Conservation (phyloP, 2,329 filamentous ascomycete species). For the Pseudogymnoascus destructans region DNA sequence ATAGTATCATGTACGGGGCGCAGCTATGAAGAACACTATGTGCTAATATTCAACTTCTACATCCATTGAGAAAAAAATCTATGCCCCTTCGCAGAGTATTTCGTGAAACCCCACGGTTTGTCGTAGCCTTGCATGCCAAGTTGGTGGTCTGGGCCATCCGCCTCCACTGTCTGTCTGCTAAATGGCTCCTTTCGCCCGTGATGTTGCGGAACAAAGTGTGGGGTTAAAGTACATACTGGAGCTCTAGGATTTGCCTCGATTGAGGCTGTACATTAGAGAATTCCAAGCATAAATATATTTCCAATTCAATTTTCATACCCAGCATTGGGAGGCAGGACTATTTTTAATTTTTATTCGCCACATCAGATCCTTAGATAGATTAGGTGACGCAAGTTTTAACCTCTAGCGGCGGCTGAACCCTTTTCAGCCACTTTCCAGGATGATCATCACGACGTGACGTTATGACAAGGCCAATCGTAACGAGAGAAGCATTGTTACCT, state of each 20-base stretch:
- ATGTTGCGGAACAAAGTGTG: neutral
- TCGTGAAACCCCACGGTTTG: neutral
- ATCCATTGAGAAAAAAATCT: neutral
- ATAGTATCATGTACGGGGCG: neutral
- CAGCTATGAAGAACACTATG: neutral
- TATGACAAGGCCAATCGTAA: slow-evolving; percentile 5
- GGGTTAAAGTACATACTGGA: neutral
- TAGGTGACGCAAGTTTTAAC: neutral
- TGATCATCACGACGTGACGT: slow-evolving; percentile 1
- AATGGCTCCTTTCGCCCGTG: neutral
- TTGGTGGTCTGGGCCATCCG: neutral
- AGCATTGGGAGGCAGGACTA: neutral
- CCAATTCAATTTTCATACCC: neutral
- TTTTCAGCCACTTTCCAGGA: slow-evolving; percentile 7
- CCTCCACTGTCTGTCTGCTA: neutral
- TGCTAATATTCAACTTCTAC: neutral
- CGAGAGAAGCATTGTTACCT: neutral
- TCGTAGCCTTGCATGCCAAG: slow-evolving; percentile 7
- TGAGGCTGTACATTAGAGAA: neutral
- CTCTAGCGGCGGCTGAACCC: slow-evolving; percentile 7
- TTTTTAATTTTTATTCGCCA: slow-evolving; percentile 4
- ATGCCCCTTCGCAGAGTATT: neutral
- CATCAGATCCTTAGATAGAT: neutral
- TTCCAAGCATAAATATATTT: neutral
- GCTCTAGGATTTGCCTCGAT: neutral